Percentiles rank a stretch among this genome's conserved stretches.
Evolutionary conservation across 176 grass and related monocot genomes (phyloP).

Genomic region (Oryza brachyantha): DNA sequence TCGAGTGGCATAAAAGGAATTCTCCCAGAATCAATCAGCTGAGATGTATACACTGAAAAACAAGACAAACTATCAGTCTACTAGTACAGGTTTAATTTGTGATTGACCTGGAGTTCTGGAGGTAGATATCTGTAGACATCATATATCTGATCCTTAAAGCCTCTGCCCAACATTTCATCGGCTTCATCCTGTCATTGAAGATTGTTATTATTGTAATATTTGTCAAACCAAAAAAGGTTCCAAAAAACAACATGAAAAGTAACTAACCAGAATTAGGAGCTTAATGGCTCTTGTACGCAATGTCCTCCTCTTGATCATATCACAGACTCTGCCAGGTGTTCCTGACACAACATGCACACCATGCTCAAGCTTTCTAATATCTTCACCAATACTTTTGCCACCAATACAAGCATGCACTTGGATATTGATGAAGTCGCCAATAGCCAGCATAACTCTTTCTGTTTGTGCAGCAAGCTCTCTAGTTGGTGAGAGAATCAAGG

Average conservation of each 20-base stretch:
- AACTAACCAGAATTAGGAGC: conserved; percentile 74
- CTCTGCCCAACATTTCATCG: conserved; percentile 94
- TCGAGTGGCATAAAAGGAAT: no score
- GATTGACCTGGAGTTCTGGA: conserved; percentile 70
- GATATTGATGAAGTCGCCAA: conserved; percentile 69
- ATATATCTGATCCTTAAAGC: conserved; percentile 98
- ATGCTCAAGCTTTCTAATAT: conserved; percentile 81
- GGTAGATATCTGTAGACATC: conserved; percentile 90
- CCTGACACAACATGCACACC: conserved; percentile 87
- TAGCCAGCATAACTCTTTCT: conserved; percentile 70
- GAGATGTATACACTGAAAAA: neutral
- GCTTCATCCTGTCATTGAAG: conserved; percentile 69
- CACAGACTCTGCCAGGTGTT: conserved; percentile 80
- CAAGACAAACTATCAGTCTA: neutral
- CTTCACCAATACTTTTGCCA: conserved; percentile 78
- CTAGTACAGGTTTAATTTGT: neutral
- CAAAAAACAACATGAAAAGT: neutral
- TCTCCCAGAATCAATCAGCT: neutral
- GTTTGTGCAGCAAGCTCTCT: conserved; percentile 86
- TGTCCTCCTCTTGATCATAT: conserved; percentile 88
- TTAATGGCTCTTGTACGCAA: conserved; percentile 85
- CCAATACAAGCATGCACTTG: conserved; percentile 79
- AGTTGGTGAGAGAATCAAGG: conserved; percentile 81
- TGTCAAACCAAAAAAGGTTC: neutral
- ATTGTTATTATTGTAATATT: neutral